phyloP scores from a whole-genome alignment of 495 filamentous ascomycete genomes.

The Annulohypoxylon stygium region DNA sequence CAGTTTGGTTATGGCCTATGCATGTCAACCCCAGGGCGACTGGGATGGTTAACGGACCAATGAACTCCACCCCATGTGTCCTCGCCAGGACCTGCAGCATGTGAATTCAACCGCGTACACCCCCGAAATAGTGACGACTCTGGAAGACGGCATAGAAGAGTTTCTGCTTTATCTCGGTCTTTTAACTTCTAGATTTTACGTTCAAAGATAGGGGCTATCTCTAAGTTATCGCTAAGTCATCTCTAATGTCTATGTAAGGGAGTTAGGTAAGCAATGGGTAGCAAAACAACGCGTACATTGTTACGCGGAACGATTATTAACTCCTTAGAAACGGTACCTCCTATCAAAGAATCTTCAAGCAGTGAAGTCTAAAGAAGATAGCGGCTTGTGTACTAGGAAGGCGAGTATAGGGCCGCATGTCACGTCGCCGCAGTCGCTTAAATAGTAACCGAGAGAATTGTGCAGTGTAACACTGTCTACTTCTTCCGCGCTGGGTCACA shows the following conservation, averaged over 20 bases:
- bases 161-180: constrained; percentile 7
- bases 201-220: not conserved
- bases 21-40: constrained; percentile 21
- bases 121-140: constrained; percentile 33
- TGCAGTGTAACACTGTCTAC: constrained; percentile 37
- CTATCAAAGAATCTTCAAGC: constrained; percentile 11
- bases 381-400: constrained; percentile 25
- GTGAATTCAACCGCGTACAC: constrained; percentile 40
- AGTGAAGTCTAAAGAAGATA: constrained; percentile 13
- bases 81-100: constrained; percentile 25
- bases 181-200: constrained; percentile 7
- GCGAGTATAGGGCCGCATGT: constrained; percentile 22
- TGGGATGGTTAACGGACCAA: constrained; percentile 22
- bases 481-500: constrained; percentile 40
- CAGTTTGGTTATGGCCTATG: constrained; percentile 31
- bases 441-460: constrained; percentile 32
- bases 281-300: constrained; percentile 4
- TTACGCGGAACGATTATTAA: constrained; percentile 17
- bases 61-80: constrained; percentile 28
- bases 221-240: constrained; percentile 1
- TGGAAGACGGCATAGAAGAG: constrained; percentile 2
- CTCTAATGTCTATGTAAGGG: constrained; percentile 12
- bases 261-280: constrained; percentile 3
- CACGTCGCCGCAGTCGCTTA: constrained; percentile 35
- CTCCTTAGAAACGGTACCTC: not conserved